A percentile compares a stretch with the other conserved stretches of the same genome.
These are phyloP conservation scores for Eleusine indica DNA, from an alignment of 176 grass and related monocot genomes.

Conservation along the genomic window DNA sequence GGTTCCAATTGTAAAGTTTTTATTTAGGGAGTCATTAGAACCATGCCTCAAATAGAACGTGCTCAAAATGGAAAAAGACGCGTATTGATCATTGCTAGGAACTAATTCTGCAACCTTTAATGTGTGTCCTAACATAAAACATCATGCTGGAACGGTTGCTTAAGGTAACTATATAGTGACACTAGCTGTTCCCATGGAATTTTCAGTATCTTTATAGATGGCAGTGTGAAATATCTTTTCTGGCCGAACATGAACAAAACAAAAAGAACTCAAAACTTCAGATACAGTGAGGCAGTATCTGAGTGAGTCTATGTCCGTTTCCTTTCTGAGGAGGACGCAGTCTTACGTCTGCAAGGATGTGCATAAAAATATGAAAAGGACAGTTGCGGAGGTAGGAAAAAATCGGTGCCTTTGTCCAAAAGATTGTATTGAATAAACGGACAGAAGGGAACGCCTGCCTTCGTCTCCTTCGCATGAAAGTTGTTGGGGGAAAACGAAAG, in stretches of 20 bases:
- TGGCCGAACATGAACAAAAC: neutral
- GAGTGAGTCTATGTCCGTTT: neutral
- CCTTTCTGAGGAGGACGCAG: neutral
- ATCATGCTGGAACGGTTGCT: neutral
- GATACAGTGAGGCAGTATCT: neutral
- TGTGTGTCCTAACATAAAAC: neutral
- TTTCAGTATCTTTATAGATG: neutral
- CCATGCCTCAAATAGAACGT: neutral
- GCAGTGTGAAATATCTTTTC: neutral
- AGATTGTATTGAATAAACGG: neutral
- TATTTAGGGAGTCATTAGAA: neutral
- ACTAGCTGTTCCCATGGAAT: neutral
- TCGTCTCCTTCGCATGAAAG: slow-evolving; percentile 10
- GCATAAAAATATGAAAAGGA: slow-evolving; percentile 25
- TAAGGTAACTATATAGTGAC: neutral
- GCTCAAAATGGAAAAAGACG: neutral
- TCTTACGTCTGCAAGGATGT: neutral
- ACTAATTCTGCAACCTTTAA: neutral
- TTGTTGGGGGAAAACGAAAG: neutral
- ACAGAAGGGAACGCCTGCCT: neutral
- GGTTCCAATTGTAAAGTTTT: slow-evolving; percentile 17
- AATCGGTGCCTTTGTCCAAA: slow-evolving; percentile 5
- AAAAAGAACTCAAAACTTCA: neutral
- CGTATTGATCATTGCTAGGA: neutral
- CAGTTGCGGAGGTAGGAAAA: neutral